phyloP scores from a whole-genome alignment of 345 rosid genomes.

The Salix exigua region DNA sequence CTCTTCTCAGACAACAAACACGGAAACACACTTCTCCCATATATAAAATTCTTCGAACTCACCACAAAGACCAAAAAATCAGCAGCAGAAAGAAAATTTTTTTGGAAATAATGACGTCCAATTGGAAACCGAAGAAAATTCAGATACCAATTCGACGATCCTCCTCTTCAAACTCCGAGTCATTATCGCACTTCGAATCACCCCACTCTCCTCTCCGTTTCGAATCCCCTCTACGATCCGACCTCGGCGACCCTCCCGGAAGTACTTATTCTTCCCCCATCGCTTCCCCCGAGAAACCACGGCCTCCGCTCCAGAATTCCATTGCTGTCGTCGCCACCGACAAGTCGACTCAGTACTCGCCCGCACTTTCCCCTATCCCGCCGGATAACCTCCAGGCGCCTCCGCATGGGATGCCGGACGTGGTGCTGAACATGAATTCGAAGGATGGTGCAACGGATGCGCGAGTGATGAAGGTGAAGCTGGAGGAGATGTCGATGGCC shows the following conservation, averaged over 20 bases:
- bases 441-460: conserved; percentile 25
- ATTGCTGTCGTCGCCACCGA: conserved; percentile 50
- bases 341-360: conserved; percentile 47
- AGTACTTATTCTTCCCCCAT: conserved; percentile 21
- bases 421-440: conserved; percentile 39
- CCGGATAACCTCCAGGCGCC: conserved; percentile 8
- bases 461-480: conserved; percentile 32
- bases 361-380: conserved; percentile 33
- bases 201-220: conserved; percentile 65
- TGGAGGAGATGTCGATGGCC: conserved; percentile 22
- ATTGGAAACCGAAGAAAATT: conserved; percentile 9
- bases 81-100: neutral
- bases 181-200: conserved; percentile 41
- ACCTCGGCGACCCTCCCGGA: conserved; percentile 49
- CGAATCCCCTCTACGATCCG: conserved; percentile 65
- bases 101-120: neutral
- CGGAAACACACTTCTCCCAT: neutral
- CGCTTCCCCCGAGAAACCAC: conserved; percentile 46
- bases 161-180: conserved; percentile 60
- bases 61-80: neutral
- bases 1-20: neutral
- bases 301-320: conserved; percentile 23
- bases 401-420: conserved; percentile 20
- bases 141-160: conserved; percentile 37
- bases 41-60: neutral